Evolutionary conservation across 495 filamentous ascomycete genomes (phyloP), one percentile per base, ranked within the genome.

Genomic region (Immersiella caudata): DNA sequence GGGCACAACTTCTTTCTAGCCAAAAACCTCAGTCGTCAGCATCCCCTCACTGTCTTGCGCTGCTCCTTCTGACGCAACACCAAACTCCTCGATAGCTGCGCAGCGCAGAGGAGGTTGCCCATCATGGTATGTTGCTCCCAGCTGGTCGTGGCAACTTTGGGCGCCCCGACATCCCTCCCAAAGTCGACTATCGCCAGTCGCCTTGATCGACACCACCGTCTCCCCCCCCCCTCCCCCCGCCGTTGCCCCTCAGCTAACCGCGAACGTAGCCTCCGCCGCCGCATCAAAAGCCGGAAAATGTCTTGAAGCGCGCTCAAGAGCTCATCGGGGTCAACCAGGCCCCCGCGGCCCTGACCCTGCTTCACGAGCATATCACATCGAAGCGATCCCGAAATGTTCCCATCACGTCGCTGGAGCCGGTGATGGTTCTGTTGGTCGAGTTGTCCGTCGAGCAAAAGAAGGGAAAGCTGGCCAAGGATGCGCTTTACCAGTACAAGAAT

Each of bases 401-500:
- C 74, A 97, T 98, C 87, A 86, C 91, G 54, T 95, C 95, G 21
- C 84, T 99, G 71, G 95, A 99, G 86, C 95, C 96, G 71, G 94
- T 98, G 60, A 98, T 99, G 95, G 84, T 98, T 79, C 88, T 96
- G 62, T 91, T 98, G 73, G 95, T 99, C 71, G 95, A 99, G 82
- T 87, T 97, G 50, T 96, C 90, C 70, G 95, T 99, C 70, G 93
- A 97, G 74, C 89, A 97, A 72, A 90, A 93, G 81, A 98, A 97
- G 80, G 95, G 94, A 66, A 99, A 98, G 80, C 85, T 94, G 29
- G 95, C 95, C 79, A 99, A 99, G 84, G 95, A 99, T 85, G 95
- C 95, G 60, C 85, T 99, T 29, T 99, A 98, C 75, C 93, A 97
- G 74, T 99, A 99, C 87, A 99, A 99, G 86, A 99, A 99, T 78